Base-by-base conservation (phyloP, 2,329 filamentous ascomycete genomes). In the Blastomyces gilchristii region DNA sequence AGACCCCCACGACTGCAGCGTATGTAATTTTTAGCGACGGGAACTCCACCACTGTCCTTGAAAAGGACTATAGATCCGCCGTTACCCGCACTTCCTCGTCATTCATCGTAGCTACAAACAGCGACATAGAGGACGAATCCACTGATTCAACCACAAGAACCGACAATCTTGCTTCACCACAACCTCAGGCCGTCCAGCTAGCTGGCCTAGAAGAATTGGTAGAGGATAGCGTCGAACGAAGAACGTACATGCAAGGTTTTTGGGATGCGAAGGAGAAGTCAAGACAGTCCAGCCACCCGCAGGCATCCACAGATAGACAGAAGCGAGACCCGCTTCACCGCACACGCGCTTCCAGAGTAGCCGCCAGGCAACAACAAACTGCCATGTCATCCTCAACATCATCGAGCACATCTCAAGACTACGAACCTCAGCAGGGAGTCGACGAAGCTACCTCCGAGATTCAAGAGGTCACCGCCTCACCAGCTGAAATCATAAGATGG, bases 41-140 rank as follows among this genome's bases (percentile, higher is more conserved):
- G 0, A 62, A 64, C 0, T 72, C 76, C 54, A 80, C 80, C 1
- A 70, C 78, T 0, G 75, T 82, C 0, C 74, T 87, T 57, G 83
- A 86, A 66, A 86, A 86, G 68, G 83, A 86, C 67, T 76, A 80
- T 62, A 58, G 68, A 2, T 77, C 71, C 0, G 82, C 80, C 2
- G 74, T 74, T 0, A 68, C 80, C 6, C 75, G 77, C n/a, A 74
- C 73, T 0, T 80, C 79, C 2, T 70, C 71, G 0, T 73, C 78
- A 1, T 86, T 87, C 68, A 79, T 86, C 47, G 76, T 80, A 2
- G 77, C 79, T 12, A 85, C 83, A 0, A 87, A 87, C 68, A 81
- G 83, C 69, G 83, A 86, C 63, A 68, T 71, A 34, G 68, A 69
- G 5, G 62, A 68, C 0, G 47, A 64, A 34, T 56, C 67, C 22